Evolutionary conservation across 345 rosid species (phyloP).

Genomic region (Sisymbrium altissimum): DNA sequence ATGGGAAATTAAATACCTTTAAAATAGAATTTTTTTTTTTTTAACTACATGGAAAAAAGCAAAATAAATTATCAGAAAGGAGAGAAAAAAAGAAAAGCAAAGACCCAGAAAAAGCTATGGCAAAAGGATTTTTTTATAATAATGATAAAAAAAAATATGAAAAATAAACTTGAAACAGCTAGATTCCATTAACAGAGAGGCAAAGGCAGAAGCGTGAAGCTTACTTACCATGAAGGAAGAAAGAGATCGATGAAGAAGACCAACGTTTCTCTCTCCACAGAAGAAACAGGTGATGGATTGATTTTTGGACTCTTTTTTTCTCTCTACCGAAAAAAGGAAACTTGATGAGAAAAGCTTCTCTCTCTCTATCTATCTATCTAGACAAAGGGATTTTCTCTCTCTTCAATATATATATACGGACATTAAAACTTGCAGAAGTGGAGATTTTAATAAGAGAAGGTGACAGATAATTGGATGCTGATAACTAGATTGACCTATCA

Average conservation of each 20-base stretch:
- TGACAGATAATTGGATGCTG: constrained; percentile 47
- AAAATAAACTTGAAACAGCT: constrained; percentile 28
- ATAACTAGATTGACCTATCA: accelerated
- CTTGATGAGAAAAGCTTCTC: constrained; percentile 15
- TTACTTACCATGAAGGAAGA: constrained; percentile 34
- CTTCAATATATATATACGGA: constrained; percentile 31
- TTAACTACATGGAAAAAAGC: constrained; percentile 33
- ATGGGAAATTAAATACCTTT: constrained; percentile 32
- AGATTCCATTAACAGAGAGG: constrained; percentile 42
- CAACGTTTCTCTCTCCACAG: constrained; percentile 22
- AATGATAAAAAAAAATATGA: not conserved
- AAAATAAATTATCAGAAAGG: constrained; percentile 22
- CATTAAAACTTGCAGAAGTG: constrained; percentile 41
- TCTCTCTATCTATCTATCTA: constrained; percentile 20
- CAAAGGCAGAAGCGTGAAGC: constrained; percentile 29
- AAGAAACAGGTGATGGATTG: constrained; percentile 25
- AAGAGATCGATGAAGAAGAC: constrained; percentile 33
- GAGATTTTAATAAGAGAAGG: constrained; percentile 41
- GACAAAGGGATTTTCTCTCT: constrained; percentile 28
- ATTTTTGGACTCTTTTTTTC: constrained; percentile 32
- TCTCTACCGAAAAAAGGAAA: constrained; percentile 24
- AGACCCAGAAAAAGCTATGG: constrained; percentile 32
- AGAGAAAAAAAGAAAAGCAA: not conserved
- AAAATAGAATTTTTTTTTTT: constrained; percentile 49
- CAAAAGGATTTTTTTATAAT: not conserved